phyloP scores from a whole-genome alignment of 768 basidiomycete species.

The Lentinula raphanica region DNA sequence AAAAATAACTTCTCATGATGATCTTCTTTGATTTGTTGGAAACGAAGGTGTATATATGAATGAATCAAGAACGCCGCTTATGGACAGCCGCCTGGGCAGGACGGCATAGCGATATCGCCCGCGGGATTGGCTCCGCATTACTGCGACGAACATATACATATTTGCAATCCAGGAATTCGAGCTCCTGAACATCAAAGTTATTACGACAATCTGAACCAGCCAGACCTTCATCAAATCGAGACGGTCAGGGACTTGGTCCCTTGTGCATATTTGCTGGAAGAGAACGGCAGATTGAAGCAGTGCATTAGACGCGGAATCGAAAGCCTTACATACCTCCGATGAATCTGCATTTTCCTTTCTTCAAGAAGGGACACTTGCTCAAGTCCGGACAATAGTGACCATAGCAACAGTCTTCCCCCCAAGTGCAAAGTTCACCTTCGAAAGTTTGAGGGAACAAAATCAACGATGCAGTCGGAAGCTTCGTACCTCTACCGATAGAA shows the following conservation, averaged over 20 bases:
- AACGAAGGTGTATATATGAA: background rate
- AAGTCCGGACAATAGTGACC: conserved; percentile 45
- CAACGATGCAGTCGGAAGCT: background rate
- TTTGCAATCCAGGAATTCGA: background rate
- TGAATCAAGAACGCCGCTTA: conserved; percentile 3
- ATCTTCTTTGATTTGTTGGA: conserved; percentile 9
- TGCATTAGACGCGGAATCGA: background rate
- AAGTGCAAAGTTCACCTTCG: conserved; percentile 50
- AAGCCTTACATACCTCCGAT: conserved; percentile 40
- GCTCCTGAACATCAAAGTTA: background rate
- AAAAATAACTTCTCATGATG: conserved; percentile 2
- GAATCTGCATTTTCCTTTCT: conserved; percentile 59
- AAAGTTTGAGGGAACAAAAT: conserved; percentile 7
- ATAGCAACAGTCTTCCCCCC: conserved; percentile 57
- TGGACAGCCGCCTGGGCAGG: background rate
- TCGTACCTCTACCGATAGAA: conserved; percentile 49
- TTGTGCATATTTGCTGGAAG: conserved; percentile 36
- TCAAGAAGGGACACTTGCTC: conserved; percentile 41
- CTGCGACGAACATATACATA: background rate
- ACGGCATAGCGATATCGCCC: background rate
- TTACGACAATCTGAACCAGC: background rate
- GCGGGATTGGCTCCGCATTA: background rate
- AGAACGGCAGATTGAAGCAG: conserved; percentile 9
- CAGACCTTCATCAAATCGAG: background rate
- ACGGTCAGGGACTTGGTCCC: conserved; percentile 12